Base-by-base conservation (phyloP, 768 basidiomycete genomes). In the Pleurotus salmoneostramineus region DNA sequence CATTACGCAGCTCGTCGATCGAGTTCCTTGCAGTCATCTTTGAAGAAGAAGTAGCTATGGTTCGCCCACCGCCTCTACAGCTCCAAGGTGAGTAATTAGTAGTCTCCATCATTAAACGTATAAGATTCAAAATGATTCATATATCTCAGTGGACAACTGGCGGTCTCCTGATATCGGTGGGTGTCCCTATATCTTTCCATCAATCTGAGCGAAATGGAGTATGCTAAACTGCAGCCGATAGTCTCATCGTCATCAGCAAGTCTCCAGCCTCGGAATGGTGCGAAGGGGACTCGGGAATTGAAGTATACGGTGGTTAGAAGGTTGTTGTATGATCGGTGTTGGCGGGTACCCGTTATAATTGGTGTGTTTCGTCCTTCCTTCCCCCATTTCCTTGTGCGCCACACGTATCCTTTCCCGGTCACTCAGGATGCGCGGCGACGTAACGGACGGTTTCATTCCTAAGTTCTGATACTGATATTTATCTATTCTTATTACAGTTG, bases 271-370 rank as follows among this genome's bases (percentile, higher is more conserved):
- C 21, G 21, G 21, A 3, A 27, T 27, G 21, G 21, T 27, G 1
- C 21, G 21, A 27, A 27, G 21, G 21, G 21, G 21, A 3, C 21
- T 27, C 21, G 21, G 21, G 21, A 27, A 27, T 27, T 3, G 21
- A 27, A 27, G 21, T 27, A 27, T 27, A 27, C 21, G 21, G 21
- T 27, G 21, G 21, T 27, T 3, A 27, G 21, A 27, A 27, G 3
- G 21, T 27, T 27, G 21, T 27, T 55, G 35, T 55, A 55, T 14
- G 34, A 17, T 17, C 37, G 36, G 14, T 42, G 52, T 27, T 55
- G 52, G 52, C 52, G 52, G 11, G 52, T 27, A 27, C 52, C 52
- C 21, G 52, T 55, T 55, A 42, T 55, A 42, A 10, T 55, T n/a
- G 52, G 52, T 55, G n/a, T 21, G 52, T 55, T 27, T 42, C 17